A percentile compares a stretch with the other conserved stretches of the same genome.
Conservation (phyloP, 108 stramenopile species). For the Fragilariopsis cylindrus region DNA sequence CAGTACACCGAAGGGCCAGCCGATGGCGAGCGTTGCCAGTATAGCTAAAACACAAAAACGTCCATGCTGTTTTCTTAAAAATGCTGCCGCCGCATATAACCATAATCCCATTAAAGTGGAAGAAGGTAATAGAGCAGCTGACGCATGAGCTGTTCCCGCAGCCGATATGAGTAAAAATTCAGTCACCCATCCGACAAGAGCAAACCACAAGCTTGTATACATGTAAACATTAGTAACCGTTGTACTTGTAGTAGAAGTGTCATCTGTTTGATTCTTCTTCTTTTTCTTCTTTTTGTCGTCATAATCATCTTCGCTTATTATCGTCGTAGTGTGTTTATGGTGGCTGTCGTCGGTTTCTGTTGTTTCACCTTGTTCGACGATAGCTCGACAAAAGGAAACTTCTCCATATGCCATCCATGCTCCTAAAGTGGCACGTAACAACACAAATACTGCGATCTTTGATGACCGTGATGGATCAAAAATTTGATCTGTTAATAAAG, state of each 20-base stretch:
- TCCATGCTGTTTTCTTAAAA: constrained; percentile 43
- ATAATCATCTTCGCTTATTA: constrained; percentile 22
- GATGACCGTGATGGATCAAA: neutral
- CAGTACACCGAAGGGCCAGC: constrained; percentile 97
- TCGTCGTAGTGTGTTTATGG: no score
- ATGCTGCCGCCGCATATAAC: constrained; percentile 44
- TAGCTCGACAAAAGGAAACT: constrained; percentile 38
- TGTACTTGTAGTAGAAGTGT: neutral
- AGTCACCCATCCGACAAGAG: constrained; percentile 27
- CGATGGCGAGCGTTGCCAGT: constrained; percentile 77
- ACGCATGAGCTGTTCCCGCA: constrained; percentile 82
- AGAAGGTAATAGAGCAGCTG: constrained; percentile 86
- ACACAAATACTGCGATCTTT: constrained; percentile 52
- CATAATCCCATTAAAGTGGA: constrained; percentile 64
- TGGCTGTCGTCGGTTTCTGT: neutral
- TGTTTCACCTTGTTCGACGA: constrained; percentile 8
- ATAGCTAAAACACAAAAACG: constrained; percentile 67
- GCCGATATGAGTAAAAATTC: constrained; percentile 57
- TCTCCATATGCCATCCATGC: constrained; percentile 40
- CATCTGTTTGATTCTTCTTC: neutral
- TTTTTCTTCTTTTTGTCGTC: neutral
- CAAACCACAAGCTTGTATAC: neutral
- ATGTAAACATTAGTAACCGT: neutral
- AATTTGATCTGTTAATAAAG: constrained; percentile 26
- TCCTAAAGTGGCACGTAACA: constrained; percentile 50